Base-by-base conservation (phyloP, 148 eudicot genomes). In the Amaranthus hypochondriacus region DNA sequence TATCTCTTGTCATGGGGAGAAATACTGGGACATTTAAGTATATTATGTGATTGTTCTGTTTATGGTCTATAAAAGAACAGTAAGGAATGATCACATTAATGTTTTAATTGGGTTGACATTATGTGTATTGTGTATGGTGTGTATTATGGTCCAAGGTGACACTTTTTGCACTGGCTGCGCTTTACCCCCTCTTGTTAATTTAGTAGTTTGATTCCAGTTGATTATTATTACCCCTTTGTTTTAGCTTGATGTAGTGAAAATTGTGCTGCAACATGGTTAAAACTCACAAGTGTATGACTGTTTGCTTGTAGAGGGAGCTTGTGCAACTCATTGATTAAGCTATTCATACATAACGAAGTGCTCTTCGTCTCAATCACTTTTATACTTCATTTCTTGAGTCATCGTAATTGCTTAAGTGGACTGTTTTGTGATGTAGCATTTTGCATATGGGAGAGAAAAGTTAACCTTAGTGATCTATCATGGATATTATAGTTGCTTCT, bases 31-130 rank as follows among this genome's bases (percentile, higher is more conserved):
- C 39, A 28, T 28, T 28, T 28, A 28, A 28, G 39, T 28, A 28
- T 64, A 5, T 18, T 55, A 49, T 65, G 53, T 66, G 56, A n/a
- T 62, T 73, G 7, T 39, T 57, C 14, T 43, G 60, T 73, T 49
- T 47, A 42, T 62, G 51, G 51, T 43, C 18, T 58, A 4, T 28
- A 28, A 15, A 11, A 28, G 44, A 60, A 10, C 59, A 10, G 8
- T 5, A 10, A 62, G 57, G 15, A 48, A 55, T 43, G 7, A 12
- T 4, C 9, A 55, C 51, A 43, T 55, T 46, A 5, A 15, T 7
- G 9, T 56, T 56, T 18, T 56, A 13, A 18, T 56, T 56, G 12
- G 60, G n/a, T 56, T 56, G 49, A 44, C 46, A n/a, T 4, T 46
- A 7, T 11, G 62, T 52, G 9, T 56, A n/a, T n/a, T 7, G 39